A percentile compares a stretch with the other conserved stretches of the same genome.
Conservation (phyloP, 768 basidiomycete species). For the Kwoniella heveanensis region DNA sequence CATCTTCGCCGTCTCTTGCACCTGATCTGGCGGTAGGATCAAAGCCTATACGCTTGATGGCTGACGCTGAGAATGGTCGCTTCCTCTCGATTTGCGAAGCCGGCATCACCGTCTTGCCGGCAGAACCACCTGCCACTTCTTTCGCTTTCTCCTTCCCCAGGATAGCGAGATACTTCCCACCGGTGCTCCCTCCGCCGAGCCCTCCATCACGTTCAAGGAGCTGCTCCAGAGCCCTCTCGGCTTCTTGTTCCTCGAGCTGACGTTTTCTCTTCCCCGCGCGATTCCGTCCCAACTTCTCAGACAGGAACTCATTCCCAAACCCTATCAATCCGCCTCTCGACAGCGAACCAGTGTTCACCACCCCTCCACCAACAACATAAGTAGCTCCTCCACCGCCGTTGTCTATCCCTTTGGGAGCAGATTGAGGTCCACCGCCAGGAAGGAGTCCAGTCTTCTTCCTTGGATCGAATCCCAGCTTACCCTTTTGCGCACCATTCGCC, state of each 20-base stretch:
- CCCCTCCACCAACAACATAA: slow-evolving; percentile 79
- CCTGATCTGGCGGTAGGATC: slow-evolving; percentile 40
- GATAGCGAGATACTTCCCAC: slow-evolving; percentile 42
- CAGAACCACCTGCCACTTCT: slow-evolving; percentile 70
- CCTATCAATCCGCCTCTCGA: slow-evolving; percentile 28
- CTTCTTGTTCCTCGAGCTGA: slow-evolving; percentile 57
- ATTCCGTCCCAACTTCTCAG: slow-evolving; percentile 76
- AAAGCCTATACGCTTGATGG: slow-evolving; percentile 50
- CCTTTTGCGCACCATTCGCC: background rate
- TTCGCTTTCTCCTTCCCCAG: slow-evolving; percentile 18
- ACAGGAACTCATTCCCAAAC: slow-evolving; percentile 61
- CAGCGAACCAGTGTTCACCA: slow-evolving; percentile 60
- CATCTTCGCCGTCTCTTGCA: slow-evolving; percentile 26
- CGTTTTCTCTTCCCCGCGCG: slow-evolving; percentile 76
- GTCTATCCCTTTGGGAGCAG: slow-evolving; percentile 33
- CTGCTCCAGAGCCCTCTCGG: slow-evolving; percentile 66
- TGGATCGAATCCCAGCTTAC: slow-evolving; percentile 40
- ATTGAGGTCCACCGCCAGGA: slow-evolving; percentile 37
- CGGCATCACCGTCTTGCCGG: slow-evolving; percentile 2
- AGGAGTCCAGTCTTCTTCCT: slow-evolving; percentile 46
- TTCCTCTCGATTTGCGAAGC: slow-evolving; percentile 62
- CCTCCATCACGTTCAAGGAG: slow-evolving; percentile 67
- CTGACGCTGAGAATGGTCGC: slow-evolving; percentile 39
- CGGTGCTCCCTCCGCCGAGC: slow-evolving; percentile 62
- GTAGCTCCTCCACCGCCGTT: slow-evolving; percentile 59